Percentiles rank a stretch among this genome's conserved stretches.
These are phyloP conservation scores for Pleurotus giganteus DNA, from an alignment of 768 basidiomycete genomes.

Conservation along the genomic window DNA sequence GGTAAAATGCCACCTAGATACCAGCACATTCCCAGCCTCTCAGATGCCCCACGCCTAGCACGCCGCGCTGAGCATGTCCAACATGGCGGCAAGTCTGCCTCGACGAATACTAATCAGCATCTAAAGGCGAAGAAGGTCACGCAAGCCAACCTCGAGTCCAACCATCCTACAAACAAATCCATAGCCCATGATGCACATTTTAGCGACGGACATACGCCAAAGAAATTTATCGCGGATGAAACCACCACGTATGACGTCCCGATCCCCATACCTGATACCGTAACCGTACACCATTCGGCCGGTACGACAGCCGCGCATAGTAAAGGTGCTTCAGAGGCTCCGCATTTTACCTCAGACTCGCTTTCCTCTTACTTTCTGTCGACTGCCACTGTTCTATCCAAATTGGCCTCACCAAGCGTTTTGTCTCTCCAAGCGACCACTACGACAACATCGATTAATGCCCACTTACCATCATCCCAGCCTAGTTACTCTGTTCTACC, in stretches of 20 bases:
- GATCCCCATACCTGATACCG: slow-evolving; percentile 48
- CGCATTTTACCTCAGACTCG: slow-evolving; percentile 15
- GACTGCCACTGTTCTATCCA: neutral
- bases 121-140: neutral
- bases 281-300: slow-evolving; percentile 20
- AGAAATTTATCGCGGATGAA: slow-evolving; percentile 24
- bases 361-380: too few relatives aligned
- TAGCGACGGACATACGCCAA: slow-evolving; percentile 10
- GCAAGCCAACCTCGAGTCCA: neutral
- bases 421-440: slow-evolving; percentile 13
- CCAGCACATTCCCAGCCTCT: neutral
- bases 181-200: neutral
- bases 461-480: neutral
- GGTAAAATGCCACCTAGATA: neutral
- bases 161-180: neutral
- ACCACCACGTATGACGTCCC: slow-evolving; percentile 36
- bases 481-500: slow-evolving; percentile 12
- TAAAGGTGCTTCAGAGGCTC: slow-evolving; percentile 24
- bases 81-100: neutral
- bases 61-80: neutral
- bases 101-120: neutral
- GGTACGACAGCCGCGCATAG: slow-evolving; percentile 13
- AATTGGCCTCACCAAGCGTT: neutral
- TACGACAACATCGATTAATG: neutral
- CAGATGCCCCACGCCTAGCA: neutral